Evolutionary conservation across 164 flowering plant species (phyloP), one percentile per base, ranked within the genome.

Genomic region (Amborella trichopoda): DNA sequence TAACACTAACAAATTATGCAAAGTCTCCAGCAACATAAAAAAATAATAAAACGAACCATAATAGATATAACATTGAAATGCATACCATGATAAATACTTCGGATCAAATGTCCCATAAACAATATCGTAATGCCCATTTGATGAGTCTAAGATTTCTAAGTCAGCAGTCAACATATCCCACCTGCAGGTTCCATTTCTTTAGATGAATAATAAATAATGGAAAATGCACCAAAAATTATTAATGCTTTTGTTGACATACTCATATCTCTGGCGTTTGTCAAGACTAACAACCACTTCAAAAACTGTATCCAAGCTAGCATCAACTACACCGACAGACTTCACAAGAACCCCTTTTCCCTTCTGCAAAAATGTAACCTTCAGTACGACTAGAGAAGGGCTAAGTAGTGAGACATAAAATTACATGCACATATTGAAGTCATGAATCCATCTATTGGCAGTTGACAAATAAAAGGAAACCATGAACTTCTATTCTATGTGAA

Each of bases 151-250:
- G 27, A 87, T 60, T 69, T 91, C 86, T 52, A 87, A 62, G 64
- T 91, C 95, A 56, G 80, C 71, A 18, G 84, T 87, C 61, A 91
- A 44, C 56, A 70, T 64, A 65, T 91, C 96, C 99, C 99, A 91
- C 80, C 98, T 91, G 89, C 50, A 62, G 60, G 58, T 44, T 61
- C 52, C 59, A 50, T 52, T 28, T 49, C 49, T 66, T 40, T 61
- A 71, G 37, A 61, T 12, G 39, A 2, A 21, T 2, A 40, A 56
- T 27, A n/a, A 37, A 58, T 38, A 18, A 9, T 1, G 18, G 13
- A 43, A 6, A 24, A 13, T 4, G 30, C 40, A 39, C 9, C 28
- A 60, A 38, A 4, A 21, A 12, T n/a, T n/a, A n/a, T n/a, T n/a
- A n/a, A n/a, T n/a, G 28, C 25, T 30, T 34, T 21, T 20, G 47